phyloP scores from a whole-genome alignment of 257 asterid genomes.

The Leptodermis oblonga region DNA sequence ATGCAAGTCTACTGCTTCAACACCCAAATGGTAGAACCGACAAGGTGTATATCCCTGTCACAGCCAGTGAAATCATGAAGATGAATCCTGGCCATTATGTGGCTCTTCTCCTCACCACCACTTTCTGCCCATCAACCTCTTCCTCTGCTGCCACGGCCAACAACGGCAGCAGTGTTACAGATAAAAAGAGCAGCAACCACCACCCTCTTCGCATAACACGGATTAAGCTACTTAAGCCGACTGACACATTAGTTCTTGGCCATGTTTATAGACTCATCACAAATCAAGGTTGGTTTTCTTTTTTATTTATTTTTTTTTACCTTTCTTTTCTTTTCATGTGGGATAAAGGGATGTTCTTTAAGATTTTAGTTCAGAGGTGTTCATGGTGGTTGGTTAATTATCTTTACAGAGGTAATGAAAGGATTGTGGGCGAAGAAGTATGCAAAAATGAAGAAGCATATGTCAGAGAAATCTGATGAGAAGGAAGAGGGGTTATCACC shows the following conservation, averaged over 20 bases:
- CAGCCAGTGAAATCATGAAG: conserved; percentile 72
- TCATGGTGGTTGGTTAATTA: neutral
- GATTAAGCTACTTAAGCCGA: conserved; percentile 76
- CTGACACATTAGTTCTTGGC: conserved; percentile 73
- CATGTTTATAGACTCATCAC: conserved; percentile 83
- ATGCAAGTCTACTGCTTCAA: conserved; percentile 59
- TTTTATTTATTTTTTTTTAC: neutral
- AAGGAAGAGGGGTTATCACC: conserved; percentile 30
- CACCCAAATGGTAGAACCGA: conserved; percentile 77
- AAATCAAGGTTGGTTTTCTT: conserved; percentile 47
- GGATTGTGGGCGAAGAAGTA: conserved; percentile 74
- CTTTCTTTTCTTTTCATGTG: neutral
- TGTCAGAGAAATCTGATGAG: conserved; percentile 30
- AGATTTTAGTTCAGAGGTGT: neutral
- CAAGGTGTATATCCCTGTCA: conserved; percentile 46
- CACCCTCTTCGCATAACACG: conserved; percentile 56
- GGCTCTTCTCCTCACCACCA: conserved; percentile 90
- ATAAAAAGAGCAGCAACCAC: conserved; percentile 8
- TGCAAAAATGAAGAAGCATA: conserved; percentile 51
- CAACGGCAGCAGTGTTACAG: neutral
- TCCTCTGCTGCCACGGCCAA: conserved; percentile 26
- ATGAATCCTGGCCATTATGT: conserved; percentile 83
- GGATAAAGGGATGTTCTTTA: neutral
- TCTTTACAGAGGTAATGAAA: conserved; percentile 52
- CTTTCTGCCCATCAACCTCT: conserved; percentile 43